Evolutionary conservation across 2,329 filamentous ascomycete genomes (phyloP).

Genomic region (Fusarium virguliforme): DNA sequence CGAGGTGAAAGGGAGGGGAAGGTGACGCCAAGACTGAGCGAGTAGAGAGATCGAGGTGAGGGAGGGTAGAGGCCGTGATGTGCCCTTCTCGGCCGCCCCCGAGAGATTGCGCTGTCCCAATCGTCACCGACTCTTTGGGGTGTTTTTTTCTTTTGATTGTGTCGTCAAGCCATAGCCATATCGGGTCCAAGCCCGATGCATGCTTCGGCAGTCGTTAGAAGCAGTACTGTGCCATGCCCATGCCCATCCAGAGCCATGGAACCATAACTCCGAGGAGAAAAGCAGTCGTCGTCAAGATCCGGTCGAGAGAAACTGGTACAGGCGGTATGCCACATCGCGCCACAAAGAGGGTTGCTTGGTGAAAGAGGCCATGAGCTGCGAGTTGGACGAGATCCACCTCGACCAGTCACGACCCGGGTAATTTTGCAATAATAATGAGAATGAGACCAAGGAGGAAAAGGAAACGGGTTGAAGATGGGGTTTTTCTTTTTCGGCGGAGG

Average conservation of each 20-base stretch:
- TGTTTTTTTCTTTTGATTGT: conserved; percentile 27
- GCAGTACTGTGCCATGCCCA: conserved; percentile 42
- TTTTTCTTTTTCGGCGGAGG: conserved; percentile 44
- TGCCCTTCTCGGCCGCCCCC: conserved; percentile 51
- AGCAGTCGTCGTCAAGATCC: conserved; percentile 38
- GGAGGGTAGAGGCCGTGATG: conserved; percentile 47
- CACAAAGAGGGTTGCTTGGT: conserved; percentile 45
- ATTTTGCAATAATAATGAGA: conserved; percentile 45
- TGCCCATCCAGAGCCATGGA: conserved; percentile 40
- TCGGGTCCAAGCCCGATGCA: conserved; percentile 38
- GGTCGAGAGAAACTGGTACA: conserved; percentile 43
- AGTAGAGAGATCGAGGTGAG: conserved; percentile 51
- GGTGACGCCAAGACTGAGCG: conserved; percentile 48
- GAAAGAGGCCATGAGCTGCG: conserved; percentile 35
- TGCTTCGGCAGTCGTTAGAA: conserved; percentile 46
- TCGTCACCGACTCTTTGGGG: conserved; percentile 44
- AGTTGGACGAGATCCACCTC: conserved; percentile 25
- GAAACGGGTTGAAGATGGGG: conserved; percentile 45
- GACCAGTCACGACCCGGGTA: conserved; percentile 29
- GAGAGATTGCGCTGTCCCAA: conserved; percentile 40
- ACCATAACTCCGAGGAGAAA: conserved; percentile 39
- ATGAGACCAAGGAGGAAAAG: conserved; percentile 49
- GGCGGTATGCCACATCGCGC: conserved; percentile 43
- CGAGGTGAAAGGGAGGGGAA: conserved; percentile 46
- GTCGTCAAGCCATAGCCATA: conserved; percentile 49